phyloP scores from a whole-genome alignment of 106 monocot genomes.

The Hemerocallis citrina region DNA sequence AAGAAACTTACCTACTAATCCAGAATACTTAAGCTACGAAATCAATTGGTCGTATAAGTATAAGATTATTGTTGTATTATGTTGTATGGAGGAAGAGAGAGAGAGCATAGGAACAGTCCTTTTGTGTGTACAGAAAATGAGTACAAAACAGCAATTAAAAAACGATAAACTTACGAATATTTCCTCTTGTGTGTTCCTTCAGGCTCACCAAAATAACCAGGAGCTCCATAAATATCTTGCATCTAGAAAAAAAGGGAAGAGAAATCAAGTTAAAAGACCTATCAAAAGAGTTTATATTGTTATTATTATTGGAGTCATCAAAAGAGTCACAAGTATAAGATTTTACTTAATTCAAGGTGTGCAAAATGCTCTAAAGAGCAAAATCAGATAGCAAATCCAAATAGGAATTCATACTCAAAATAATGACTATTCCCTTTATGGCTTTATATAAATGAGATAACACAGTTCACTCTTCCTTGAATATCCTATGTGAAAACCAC shows the following conservation, averaged over 20 bases:
- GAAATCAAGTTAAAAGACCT: neutral
- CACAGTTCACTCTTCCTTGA: no score
- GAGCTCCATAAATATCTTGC: slow-evolving; percentile 94
- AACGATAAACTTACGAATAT: slow-evolving; percentile 3
- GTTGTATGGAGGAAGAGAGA: neutral
- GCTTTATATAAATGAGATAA: no score
- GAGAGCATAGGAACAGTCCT: neutral
- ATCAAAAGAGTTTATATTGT: no score
- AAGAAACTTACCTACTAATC: no score
- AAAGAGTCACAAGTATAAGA: neutral
- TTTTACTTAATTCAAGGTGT: neutral
- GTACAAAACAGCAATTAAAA: neutral
- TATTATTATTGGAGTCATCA: neutral
- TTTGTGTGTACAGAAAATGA: neutral
- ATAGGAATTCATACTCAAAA: no score
- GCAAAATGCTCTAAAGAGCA: neutral
- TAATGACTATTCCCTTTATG: no score
- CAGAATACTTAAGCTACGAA: neutral
- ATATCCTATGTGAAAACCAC: no score
- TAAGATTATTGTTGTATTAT: no score
- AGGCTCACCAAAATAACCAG: slow-evolving; percentile 79
- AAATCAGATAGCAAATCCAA: no score
- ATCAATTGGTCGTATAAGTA: neutral
- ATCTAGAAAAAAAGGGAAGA: slow-evolving; percentile 39
- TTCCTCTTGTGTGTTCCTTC: slow-evolving; percentile 50